phyloP scores from a whole-genome alignment of 129 eudicot genomes.

The Saussurea involucrata region DNA sequence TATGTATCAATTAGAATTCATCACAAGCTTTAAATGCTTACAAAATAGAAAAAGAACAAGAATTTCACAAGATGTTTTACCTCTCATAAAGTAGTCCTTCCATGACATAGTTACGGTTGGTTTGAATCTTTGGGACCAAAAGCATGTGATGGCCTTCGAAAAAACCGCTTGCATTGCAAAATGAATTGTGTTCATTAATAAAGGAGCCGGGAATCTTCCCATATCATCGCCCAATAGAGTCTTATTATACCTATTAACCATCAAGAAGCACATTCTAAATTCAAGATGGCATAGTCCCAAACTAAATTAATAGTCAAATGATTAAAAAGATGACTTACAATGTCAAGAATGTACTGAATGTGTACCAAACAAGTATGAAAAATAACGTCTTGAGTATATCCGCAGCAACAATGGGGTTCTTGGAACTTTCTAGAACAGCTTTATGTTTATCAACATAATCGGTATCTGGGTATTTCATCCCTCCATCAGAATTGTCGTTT shows the following conservation, averaged over 20 bases:
- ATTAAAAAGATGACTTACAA: conserved; percentile 55
- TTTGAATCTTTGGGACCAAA: conserved; percentile 68
- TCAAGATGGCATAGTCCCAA: not conserved
- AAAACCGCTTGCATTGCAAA: conserved; percentile 95
- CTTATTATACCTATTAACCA: conserved; percentile 67
- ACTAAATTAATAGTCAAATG: not conserved
- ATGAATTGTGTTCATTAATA: conserved; percentile 91
- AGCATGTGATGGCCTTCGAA: conserved; percentile 70
- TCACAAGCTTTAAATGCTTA: not conserved
- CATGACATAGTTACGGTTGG: conserved; percentile 71
- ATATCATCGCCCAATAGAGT: conserved; percentile 73
- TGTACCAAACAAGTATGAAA: conserved; percentile 86
- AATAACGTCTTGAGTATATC: conserved; percentile 80
- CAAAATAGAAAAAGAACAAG: not conserved
- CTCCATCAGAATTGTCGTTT: conserved; percentile 20
- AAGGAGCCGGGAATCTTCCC: conserved; percentile 96
- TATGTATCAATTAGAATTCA: not conserved
- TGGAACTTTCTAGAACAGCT: conserved; percentile 9
- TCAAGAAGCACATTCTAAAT: not conserved
- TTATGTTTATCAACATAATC: conserved; percentile 18
- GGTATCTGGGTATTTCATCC: conserved; percentile 11
- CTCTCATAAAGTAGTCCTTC: conserved; percentile 92
- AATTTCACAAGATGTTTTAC: conserved; percentile 28
- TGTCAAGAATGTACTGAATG: conserved; percentile 82
- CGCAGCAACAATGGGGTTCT: conserved; percentile 41